Conservation (phyloP, 148 eudicot species). For the Heliosperma pusillum region DNA sequence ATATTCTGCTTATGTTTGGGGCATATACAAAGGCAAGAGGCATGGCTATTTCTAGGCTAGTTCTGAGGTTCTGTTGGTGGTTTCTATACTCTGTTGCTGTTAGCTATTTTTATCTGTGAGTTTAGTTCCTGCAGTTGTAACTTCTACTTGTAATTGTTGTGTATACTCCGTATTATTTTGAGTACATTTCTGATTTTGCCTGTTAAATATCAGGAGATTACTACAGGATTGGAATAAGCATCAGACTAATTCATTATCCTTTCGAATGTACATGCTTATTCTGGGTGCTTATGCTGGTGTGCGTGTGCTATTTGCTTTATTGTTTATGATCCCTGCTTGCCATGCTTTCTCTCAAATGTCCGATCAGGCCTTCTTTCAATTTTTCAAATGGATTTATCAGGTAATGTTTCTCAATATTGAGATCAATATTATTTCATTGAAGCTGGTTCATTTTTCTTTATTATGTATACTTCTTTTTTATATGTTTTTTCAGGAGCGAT, state of each 20-base stretch:
- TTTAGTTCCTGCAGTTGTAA: conserved; percentile 7
- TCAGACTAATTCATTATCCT: conserved; percentile 51
- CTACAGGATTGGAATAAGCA: conserved; percentile 59
- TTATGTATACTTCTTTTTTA: neutral
- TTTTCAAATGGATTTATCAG: conserved; percentile 99
- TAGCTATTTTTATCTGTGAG: conserved; percentile 81
- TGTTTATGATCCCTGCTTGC: conserved; percentile 74
- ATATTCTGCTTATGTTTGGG: conserved; percentile 86
- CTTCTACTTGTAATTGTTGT: neutral
- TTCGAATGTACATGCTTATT: conserved; percentile 74
- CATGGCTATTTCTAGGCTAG: conserved; percentile 92
- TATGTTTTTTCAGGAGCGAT: conserved; percentile 67
- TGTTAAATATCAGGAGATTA: conserved; percentile 56
- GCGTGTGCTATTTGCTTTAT: conserved; percentile 54
- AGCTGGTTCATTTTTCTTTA: conserved; percentile 5
- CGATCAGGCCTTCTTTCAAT: conserved; percentile 86
- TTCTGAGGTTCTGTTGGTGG: conserved; percentile 88
- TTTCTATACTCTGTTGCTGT: conserved; percentile 61
- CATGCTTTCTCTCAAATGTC: conserved; percentile 73
- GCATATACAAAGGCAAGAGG: conserved; percentile 85
- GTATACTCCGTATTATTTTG: neutral
- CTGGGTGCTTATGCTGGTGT: conserved; percentile 79
- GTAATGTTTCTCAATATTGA: conserved; percentile 27
- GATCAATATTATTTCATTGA: conserved; percentile 1
- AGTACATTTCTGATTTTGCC: conserved; percentile 7